Conservation (phyloP, 75 land plant genomes). For the Larix kaempferi region DNA sequence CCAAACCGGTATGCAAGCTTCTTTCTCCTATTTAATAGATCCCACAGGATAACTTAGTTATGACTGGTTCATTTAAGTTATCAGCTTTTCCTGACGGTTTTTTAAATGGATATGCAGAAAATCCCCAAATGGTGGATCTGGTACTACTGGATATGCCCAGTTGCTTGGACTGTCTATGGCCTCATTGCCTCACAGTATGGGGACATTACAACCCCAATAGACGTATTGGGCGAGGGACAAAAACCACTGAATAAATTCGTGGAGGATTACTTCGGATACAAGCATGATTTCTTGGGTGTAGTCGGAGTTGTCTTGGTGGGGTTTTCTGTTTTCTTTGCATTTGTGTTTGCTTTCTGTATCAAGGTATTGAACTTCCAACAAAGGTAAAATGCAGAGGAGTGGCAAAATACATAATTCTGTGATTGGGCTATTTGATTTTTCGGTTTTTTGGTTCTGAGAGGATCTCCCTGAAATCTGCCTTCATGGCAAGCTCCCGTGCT, state of each 20-base stretch:
- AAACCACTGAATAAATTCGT: conserved; percentile 43
- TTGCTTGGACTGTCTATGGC: conserved; percentile 91
- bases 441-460: no score
- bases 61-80: not conserved
- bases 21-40: not conserved
- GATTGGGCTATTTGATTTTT: no score
- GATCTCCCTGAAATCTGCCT: no score
- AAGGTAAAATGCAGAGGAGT: conserved; percentile 25
- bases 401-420: no score
- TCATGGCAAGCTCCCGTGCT: no score
- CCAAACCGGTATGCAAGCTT: conserved; percentile 15
- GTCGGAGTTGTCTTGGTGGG: conserved; percentile 64
- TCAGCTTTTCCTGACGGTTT: not conserved
- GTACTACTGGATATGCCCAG: conserved; percentile 95
- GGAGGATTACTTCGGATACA: conserved; percentile 54
- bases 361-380: conserved; percentile 69
- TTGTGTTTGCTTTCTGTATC: conserved; percentile 70
- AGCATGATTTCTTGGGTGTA: conserved; percentile 54
- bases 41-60: conserved; percentile 4
- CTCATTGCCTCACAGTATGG: conserved; percentile 77
- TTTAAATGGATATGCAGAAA: conserved; percentile 40
- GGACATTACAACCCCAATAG: conserved; percentile 38
- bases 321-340: conserved; percentile 74
- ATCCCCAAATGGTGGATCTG: conserved; percentile 96
- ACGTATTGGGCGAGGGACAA: conserved; percentile 26